phyloP scores from a whole-genome alignment of 768 basidiomycete genomes.

The Amanita molliuscula region DNA sequence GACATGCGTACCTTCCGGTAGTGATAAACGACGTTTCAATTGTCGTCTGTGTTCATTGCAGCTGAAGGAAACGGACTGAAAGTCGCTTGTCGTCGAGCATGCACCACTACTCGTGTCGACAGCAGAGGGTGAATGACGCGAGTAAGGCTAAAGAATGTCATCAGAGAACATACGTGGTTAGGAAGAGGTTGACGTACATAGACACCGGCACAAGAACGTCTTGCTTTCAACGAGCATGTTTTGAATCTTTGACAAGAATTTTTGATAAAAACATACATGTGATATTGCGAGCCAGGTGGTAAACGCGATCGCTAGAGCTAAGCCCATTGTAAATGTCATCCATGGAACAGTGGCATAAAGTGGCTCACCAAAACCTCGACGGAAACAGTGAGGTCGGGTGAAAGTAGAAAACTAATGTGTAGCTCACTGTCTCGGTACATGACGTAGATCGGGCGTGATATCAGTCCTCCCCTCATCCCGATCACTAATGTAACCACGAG shows the following conservation, averaged over 20 bases:
- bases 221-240: neutral
- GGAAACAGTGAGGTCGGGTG: neutral
- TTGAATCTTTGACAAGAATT: neutral
- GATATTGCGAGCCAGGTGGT: neutral
- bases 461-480: neutral
- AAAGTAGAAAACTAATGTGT: neutral
- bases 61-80: neutral
- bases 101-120: constrained; percentile 2
- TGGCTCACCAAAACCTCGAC: neutral
- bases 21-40: neutral
- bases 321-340: neutral
- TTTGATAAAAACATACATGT: neutral
- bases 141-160: neutral
- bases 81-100: neutral
- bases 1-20: neutral
- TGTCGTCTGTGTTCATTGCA: neutral
- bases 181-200: neutral
- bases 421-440: constrained; percentile 6
- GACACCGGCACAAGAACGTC: neutral
- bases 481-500: neutral
- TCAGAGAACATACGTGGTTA: neutral
- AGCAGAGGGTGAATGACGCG: constrained; percentile 1
- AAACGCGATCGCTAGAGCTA: neutral
- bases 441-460: neutral
- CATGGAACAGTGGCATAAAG: neutral